Conservation (phyloP, 2,329 filamentous ascomycete genomes). For the Alternaria atra region DNA sequence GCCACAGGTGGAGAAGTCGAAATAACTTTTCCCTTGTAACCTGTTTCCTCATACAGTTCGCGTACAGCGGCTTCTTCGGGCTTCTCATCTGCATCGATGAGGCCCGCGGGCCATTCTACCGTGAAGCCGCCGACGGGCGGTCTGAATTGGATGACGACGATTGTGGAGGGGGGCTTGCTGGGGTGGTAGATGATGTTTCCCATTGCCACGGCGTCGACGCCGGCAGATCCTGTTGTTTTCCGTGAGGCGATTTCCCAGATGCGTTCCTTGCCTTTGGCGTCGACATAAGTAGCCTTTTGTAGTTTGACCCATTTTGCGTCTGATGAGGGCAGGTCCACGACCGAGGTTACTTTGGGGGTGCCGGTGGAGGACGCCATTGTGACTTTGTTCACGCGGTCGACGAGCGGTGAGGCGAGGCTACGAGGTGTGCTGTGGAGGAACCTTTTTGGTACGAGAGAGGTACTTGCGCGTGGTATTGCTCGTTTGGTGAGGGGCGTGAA, state of each 20-base stretch:
- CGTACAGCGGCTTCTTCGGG: constrained; percentile 65
- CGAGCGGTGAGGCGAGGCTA: constrained; percentile 4
- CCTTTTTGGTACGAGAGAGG: not conserved
- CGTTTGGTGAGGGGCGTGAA: constrained; percentile 1
- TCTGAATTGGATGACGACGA: constrained; percentile 62
- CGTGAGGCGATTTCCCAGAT: constrained; percentile 77
- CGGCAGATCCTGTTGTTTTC: constrained; percentile 65
- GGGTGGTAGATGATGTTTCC: constrained; percentile 66
- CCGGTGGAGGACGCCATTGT: constrained; percentile 18
- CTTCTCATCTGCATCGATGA: constrained; percentile 63
- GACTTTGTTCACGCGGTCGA: constrained; percentile 16
- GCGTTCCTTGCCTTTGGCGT: constrained; percentile 65
- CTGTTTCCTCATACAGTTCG: constrained; percentile 70
- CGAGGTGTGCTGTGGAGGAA: not conserved
- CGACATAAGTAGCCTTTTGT: constrained; percentile 63
- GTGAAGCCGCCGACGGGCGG: constrained; percentile 66
- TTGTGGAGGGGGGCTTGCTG: constrained; percentile 38
- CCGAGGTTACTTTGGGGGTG: constrained; percentile 30
- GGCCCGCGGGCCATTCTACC: constrained; percentile 64
- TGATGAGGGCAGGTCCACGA: constrained; percentile 32
- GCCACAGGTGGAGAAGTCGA: constrained; percentile 28
- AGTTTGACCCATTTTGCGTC: constrained; percentile 42
- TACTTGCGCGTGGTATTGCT: not conserved
- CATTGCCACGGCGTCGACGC: constrained; percentile 73
- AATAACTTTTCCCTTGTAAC: constrained; percentile 61